Evolutionary conservation across 2,329 filamentous ascomycete species (phyloP).

Genomic region (Sphaerulina musiva): DNA sequence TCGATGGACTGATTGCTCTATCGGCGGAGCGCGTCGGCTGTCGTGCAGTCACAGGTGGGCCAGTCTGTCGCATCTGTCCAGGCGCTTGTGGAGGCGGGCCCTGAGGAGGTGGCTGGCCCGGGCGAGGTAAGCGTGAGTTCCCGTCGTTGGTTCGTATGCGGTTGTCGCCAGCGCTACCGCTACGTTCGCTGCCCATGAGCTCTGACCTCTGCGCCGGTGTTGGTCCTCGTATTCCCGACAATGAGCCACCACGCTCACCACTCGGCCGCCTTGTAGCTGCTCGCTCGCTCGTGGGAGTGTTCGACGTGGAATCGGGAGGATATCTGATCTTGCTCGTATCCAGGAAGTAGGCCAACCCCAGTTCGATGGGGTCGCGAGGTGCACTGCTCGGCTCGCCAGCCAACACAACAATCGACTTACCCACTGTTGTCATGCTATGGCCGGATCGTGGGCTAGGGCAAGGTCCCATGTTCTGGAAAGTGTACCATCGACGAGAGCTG

Average conservation of each 20-base stretch:
- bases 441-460: conserved; percentile 89
- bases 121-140: conserved; percentile 31
- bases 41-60: conserved; percentile 20
- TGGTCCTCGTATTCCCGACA: conserved; percentile 14
- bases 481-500: conserved; percentile 88
- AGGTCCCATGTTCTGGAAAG: conserved; percentile 98
- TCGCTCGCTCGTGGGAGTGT: conserved; percentile 30
- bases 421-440: conserved; percentile 94
- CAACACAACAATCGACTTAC: conserved; percentile 85
- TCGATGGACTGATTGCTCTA: conserved; percentile 27
- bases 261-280: conserved; percentile 27
- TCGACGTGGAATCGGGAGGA: conserved; percentile 54
- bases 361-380: conserved; percentile 69
- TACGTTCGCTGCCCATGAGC: conserved; percentile 27
- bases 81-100: conserved; percentile 61
- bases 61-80: conserved; percentile 43
- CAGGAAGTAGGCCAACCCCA: conserved; percentile 82
- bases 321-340: conserved; percentile 97
- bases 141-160: conserved; percentile 22
- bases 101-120: conserved; percentile 53
- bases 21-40: conserved; percentile 30
- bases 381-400: conserved; percentile 92
- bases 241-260: conserved; percentile 25
- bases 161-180: conserved; percentile 21
- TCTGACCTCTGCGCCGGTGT: conserved; percentile 19